These are phyloP conservation scores for Sphaerulina musiva DNA, from an alignment of 2,329 filamentous ascomycete genomes.

Conservation along the genomic window DNA sequence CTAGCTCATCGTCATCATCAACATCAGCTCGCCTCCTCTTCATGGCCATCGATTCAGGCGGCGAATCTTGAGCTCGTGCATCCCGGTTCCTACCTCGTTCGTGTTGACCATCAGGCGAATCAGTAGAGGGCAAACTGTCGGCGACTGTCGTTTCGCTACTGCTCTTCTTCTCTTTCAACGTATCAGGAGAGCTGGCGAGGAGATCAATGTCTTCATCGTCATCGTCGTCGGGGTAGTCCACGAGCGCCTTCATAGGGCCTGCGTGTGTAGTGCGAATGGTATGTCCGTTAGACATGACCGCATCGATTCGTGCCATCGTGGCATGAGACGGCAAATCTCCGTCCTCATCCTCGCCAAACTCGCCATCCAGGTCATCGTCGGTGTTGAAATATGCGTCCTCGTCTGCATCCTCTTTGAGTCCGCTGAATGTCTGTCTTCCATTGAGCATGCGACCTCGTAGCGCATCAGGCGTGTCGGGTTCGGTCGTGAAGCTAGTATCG, in stretches of 20 bases:
- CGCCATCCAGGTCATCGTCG: slow-evolving; percentile 78
- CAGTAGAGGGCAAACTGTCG: slow-evolving; percentile 20
- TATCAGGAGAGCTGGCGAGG: slow-evolving; percentile 44
- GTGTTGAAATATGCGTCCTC: slow-evolving; percentile 94
- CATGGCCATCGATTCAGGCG: slow-evolving; percentile 50
- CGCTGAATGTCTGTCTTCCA: slow-evolving; percentile 54
- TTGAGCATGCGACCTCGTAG: slow-evolving; percentile 41
- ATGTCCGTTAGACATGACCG: slow-evolving; percentile 50
- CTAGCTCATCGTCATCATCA: slow-evolving; percentile 81
- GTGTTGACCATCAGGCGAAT: slow-evolving; percentile 18
- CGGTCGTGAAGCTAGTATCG: slow-evolving; percentile 61
- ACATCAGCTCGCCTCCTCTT: slow-evolving; percentile 84
- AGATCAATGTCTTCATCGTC: slow-evolving; percentile 48
- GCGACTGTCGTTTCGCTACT: slow-evolving; percentile 17
- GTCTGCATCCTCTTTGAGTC: slow-evolving; percentile 73
- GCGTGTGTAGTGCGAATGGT: slow-evolving; percentile 28
- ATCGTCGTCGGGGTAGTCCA: slow-evolving; percentile 86
- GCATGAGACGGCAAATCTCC: slow-evolving; percentile 26
- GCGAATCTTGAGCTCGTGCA: slow-evolving; percentile 28
- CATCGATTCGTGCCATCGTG: slow-evolving; percentile 5
- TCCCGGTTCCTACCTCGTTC: slow-evolving; percentile 18
- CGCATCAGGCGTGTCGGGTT: slow-evolving; percentile 50
- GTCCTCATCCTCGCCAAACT: slow-evolving; percentile 35
- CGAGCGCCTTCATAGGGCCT: slow-evolving; percentile 64
- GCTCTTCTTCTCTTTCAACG: slow-evolving; percentile 29